Evolutionary conservation across 768 basidiomycete genomes (phyloP).

Genomic region (Galerina sulciceps): DNA sequence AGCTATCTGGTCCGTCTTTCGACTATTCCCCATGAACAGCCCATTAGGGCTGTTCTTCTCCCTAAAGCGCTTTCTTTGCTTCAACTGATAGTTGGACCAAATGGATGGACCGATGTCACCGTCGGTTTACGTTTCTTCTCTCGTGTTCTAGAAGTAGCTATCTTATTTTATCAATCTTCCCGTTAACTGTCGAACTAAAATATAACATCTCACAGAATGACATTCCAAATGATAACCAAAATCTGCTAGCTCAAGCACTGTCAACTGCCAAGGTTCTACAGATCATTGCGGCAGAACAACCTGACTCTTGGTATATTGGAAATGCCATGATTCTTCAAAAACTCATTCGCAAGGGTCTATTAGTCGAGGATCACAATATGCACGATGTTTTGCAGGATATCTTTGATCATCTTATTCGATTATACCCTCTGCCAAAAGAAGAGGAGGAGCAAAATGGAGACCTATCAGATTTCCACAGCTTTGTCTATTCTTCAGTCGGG

Average conservation of each 20-base stretch:
- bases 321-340: slow-evolving; percentile 79
- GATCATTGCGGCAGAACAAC: slow-evolving; percentile 81
- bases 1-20: slow-evolving; percentile 94
- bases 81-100: slow-evolving; percentile 77
- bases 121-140: slow-evolving; percentile 92
- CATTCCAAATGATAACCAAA: slow-evolving; percentile 61
- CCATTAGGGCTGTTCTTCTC: slow-evolving; percentile 49
- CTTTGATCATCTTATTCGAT: slow-evolving; percentile 76
- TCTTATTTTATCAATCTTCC: slow-evolving; percentile 20
- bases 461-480: slow-evolving; percentile 77
- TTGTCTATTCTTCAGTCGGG: slow-evolving; percentile 71
- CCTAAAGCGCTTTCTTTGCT: slow-evolving; percentile 71
- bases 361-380: slow-evolving; percentile 76
- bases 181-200: background rate
- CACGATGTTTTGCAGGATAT: slow-evolving; percentile 85
- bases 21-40: slow-evolving; percentile 65
- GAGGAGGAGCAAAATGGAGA: slow-evolving; percentile 78
- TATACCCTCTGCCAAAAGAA: slow-evolving; percentile 79
- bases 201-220: slow-evolving; percentile 57
- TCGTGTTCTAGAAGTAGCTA: slow-evolving; percentile 79
- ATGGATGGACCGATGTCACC: slow-evolving; percentile 90
- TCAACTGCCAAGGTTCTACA: slow-evolving; percentile 89
- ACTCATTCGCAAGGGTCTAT: slow-evolving; percentile 85
- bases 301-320: slow-evolving; percentile 76
- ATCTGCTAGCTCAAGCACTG: slow-evolving; percentile 67